Evolutionary conservation across 2,329 filamentous ascomycete genomes (phyloP), one percentile per base, ranked within the genome.

Genomic region (Alternaria gaisen): DNA sequence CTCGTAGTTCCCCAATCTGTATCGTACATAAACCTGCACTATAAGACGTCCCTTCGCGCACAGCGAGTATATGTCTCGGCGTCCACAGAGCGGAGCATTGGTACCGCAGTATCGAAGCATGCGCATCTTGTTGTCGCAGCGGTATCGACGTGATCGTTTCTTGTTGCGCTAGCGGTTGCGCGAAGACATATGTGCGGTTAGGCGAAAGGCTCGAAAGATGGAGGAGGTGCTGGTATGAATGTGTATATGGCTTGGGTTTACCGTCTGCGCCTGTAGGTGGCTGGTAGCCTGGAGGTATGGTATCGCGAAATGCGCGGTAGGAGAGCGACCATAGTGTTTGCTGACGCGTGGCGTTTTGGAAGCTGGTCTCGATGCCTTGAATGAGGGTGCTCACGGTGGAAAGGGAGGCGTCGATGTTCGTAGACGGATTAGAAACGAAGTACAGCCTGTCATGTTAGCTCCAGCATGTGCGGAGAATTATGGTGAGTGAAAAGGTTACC

Each of bases 261-360:
- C 62, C 60, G 18, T 71, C 61, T 38, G 63, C 58, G 22, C 64
- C 60, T 2, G 43, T 48, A 5, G 67, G 41, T 16, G 58, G 32
- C n/a, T 61, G 52, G 42, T 67, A 41, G 24, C 55, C 54, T 4
- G 61, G 67, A 3, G 76, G 73, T 7, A 64, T 58, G 2, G 65
- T 69, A 53, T 76, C 72, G 58, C 76, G 77, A 53, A 78, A 75
- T 12, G 74, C 62, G 18, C 74, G 74, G 58, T 78, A 74, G 34
- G 62, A 67, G 38, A 79, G 71, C 4, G 66, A 56, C 75, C 76
- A 79, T 57, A 62, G 57, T 3, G 61, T 50, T 50, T 50, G 18
- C 36, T 63, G 59, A 24, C 67, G 73, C 8, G 66, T 63, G 18
- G 69, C 65, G 26, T 61, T 67, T 43, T 57, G 65, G 52, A 70